A percentile compares a stretch with the other conserved stretches of the same genome.
Conservation (phyloP, 495 filamentous ascomycete species). For the Neurospora sp. region DNA sequence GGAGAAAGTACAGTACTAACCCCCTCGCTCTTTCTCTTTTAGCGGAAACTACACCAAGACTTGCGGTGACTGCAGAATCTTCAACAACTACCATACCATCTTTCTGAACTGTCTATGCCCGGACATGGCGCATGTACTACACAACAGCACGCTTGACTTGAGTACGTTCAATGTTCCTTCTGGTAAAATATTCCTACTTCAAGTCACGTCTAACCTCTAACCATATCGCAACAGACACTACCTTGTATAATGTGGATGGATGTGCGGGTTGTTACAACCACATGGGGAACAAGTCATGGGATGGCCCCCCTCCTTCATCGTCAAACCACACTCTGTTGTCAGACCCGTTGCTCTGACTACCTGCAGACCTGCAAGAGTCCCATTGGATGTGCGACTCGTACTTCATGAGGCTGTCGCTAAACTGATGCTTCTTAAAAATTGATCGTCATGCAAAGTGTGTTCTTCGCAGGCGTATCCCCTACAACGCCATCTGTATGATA, state of each 20-base stretch:
- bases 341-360: background rate
- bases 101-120: constrained; percentile 7
- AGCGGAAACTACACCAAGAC: constrained; percentile 12
- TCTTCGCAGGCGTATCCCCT: background rate
- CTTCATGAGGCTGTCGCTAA: background rate
- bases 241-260: constrained; percentile 9
- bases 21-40: background rate
- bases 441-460: background rate
- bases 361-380: background rate
- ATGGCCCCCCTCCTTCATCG: background rate
- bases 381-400: background rate
- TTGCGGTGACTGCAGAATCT: constrained; percentile 9
- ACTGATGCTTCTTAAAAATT: background rate
- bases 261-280: constrained; percentile 9
- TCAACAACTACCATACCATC: constrained; percentile 1
- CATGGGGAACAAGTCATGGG: constrained; percentile 10
- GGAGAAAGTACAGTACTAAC: background rate
- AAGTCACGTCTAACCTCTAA: background rate
- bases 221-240: constrained; percentile 4
- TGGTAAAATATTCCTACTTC: background rate
- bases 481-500: background rate
- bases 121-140: background rate
- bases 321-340: background rate
- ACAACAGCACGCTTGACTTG: constrained; percentile 7
- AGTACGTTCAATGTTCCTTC: constrained; percentile 3